Evolutionary conservation across 2,329 filamentous ascomycete genomes (phyloP).

Genomic region (Sclerotinia borealis): DNA sequence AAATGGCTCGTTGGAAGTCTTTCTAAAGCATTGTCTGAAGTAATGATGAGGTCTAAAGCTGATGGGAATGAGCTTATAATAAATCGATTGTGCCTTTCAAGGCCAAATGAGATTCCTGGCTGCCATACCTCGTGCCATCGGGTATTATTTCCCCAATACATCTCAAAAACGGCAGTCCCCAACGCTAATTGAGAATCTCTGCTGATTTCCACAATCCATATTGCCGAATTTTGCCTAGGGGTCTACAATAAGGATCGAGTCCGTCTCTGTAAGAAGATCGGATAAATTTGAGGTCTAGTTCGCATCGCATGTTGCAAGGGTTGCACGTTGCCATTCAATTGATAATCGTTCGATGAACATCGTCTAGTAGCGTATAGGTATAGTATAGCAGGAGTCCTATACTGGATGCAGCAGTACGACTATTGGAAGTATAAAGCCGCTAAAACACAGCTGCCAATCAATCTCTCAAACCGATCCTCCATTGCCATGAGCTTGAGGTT

Average conservation of each 20-base stretch:
- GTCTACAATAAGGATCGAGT: not conserved
- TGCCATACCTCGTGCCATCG: not conserved
- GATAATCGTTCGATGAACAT: not conserved
- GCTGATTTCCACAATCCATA: not conserved
- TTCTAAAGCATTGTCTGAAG: not conserved
- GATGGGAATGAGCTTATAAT: not conserved
- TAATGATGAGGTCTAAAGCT: not conserved
- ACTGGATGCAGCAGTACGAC: not conserved
- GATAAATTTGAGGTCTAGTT: not conserved
- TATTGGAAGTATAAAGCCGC: not conserved
- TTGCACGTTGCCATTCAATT: not conserved
- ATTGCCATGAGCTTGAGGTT: not conserved
- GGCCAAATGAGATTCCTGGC: not conserved
- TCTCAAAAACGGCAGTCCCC: not conserved
- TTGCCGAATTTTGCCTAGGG: not conserved
- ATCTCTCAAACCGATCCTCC: not conserved
- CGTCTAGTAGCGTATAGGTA: not conserved
- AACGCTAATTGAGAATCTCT: not conserved
- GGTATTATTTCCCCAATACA: not conserved
- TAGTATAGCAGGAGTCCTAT: not conserved
- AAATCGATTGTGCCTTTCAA: not conserved
- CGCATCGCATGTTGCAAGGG: not conserved
- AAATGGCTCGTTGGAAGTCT: not conserved
- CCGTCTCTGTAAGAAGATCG: not conserved
- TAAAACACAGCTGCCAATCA: not conserved